These are phyloP conservation scores for Phytophthora constricta DNA, from an alignment of 352 stramenopile species.

Conservation along the genomic window DNA sequence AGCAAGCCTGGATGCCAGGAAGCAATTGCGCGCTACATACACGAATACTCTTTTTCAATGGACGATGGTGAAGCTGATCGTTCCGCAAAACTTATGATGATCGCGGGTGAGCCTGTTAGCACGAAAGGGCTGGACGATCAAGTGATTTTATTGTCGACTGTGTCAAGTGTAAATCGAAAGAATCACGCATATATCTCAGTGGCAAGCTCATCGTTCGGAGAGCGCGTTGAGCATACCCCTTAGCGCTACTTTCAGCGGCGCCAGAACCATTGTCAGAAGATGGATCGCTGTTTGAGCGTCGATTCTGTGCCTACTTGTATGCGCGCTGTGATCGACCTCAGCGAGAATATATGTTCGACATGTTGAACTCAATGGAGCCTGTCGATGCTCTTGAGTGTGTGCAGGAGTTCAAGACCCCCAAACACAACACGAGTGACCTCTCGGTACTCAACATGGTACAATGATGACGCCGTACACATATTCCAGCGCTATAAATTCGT, in stretches of 20 bases:
- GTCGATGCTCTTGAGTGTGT: slow-evolving; percentile 61
- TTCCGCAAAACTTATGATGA: slow-evolving; percentile 32
- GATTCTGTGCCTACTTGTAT: slow-evolving; percentile 65
- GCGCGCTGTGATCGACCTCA: slow-evolving; percentile 53
- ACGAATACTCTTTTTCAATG: slow-evolving; percentile 7
- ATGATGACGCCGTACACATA: slow-evolving; percentile 43
- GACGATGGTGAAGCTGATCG: background rate
- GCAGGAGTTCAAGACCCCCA: slow-evolving; percentile 22
- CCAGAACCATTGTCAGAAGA: too few relatives aligned
- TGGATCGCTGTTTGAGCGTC: background rate
- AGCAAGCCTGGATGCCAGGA: slow-evolving; percentile 8
- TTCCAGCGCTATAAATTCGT: slow-evolving; percentile 67
- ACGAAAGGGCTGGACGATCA: slow-evolving; percentile 36
- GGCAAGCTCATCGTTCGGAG: slow-evolving; percentile 52
- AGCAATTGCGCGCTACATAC: slow-evolving; percentile 6
- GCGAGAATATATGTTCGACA: slow-evolving; percentile 60
- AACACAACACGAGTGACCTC: slow-evolving; percentile 4
- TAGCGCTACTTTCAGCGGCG: slow-evolving; percentile 27
- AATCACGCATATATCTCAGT: slow-evolving; percentile 35
- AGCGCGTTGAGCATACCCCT: slow-evolving; percentile 37
- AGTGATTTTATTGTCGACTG: slow-evolving; percentile 40
- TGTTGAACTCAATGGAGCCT: slow-evolving; percentile 48
- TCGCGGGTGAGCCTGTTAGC: slow-evolving; percentile 35
- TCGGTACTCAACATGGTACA: slow-evolving; percentile 33
- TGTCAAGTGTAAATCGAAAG: slow-evolving; percentile 18